Conservation (phyloP, 371 early-diverging fungal genomes). For the Rhizopus sp. region DNA sequence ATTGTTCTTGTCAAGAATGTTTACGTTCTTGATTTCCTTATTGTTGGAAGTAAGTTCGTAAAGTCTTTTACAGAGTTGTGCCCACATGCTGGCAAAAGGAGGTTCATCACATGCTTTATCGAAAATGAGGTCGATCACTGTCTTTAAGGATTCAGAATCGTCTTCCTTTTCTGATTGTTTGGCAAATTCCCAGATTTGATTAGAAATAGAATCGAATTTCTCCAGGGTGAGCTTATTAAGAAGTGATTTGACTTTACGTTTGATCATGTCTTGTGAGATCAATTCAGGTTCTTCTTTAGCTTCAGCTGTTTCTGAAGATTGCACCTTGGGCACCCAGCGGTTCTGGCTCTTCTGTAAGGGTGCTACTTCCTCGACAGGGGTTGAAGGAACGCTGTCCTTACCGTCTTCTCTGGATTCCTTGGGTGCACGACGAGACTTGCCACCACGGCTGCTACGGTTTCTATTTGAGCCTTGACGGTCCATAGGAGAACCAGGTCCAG, state of each 20-base stretch:
- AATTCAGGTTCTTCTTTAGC: slow-evolving; percentile 37
- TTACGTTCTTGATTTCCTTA: slow-evolving; percentile 48
- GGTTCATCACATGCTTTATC: slow-evolving; percentile 96
- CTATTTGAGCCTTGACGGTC: slow-evolving; percentile 55
- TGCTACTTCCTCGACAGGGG: slow-evolving; percentile 66
- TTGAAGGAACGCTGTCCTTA: slow-evolving; percentile 55
- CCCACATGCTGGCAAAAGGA: slow-evolving; percentile 88
- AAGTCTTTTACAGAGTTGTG: slow-evolving; percentile 79
- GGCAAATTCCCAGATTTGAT: slow-evolving; percentile 82
- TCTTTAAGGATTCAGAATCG: slow-evolving; percentile 71
- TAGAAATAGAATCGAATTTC: slow-evolving; percentile 85
- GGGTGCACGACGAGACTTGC: slow-evolving; percentile 46
- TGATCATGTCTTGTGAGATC: slow-evolving; percentile 61
- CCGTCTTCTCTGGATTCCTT: slow-evolving; percentile 23
- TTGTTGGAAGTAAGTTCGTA: slow-evolving; percentile 53
- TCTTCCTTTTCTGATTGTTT: slow-evolving; percentile 67
- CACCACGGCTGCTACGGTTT: slow-evolving; percentile 55
- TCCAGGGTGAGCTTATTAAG: slow-evolving; percentile 96
- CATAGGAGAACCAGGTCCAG: slow-evolving; percentile 51
- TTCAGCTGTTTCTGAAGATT: slow-evolving; percentile 35
- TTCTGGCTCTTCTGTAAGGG: slow-evolving; percentile 82
- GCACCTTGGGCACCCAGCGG: slow-evolving; percentile 77
- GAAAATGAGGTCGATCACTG: slow-evolving; percentile 83
- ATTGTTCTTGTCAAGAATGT: slow-evolving; percentile 47
- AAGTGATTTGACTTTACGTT: slow-evolving; percentile 83